Conservation (phyloP, 2,329 filamentous ascomycete species). For the Verticillium zaregamsianum region DNA sequence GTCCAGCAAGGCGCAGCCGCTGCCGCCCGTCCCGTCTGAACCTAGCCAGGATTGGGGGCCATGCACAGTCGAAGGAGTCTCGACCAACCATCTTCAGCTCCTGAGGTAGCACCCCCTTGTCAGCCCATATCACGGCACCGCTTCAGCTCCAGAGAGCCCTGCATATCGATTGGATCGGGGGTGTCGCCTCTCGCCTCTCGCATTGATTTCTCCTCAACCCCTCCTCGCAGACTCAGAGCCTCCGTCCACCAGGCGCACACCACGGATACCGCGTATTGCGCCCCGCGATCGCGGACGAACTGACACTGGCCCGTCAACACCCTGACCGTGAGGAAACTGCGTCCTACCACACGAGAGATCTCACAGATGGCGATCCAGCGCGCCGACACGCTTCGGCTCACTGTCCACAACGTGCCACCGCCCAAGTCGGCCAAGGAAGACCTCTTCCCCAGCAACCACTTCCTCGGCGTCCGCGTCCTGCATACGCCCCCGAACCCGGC, state of each 20-base stretch:
- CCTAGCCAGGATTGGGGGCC: neutral
- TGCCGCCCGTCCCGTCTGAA: neutral
- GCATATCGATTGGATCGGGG: neutral
- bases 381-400: neutral
- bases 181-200: neutral
- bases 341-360: neutral
- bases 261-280: neutral
- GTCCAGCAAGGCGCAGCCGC: neutral
- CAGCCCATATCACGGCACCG: neutral
- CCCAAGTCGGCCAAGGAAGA: neutral
- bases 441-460: neutral
- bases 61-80: neutral
- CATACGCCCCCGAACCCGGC: neutral
- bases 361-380: neutral
- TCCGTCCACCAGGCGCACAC: neutral
- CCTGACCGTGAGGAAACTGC: neutral
- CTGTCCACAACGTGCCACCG: neutral
- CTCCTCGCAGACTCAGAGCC: neutral
- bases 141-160: neutral
- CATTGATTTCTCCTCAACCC: neutral
- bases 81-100: neutral
- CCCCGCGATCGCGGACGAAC: neutral
- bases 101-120: neutral
- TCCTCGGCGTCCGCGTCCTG: neutral
- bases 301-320: neutral